Evolutionary conservation across 768 basidiomycete genomes (phyloP).

Genomic region (Boletus coccyginus): DNA sequence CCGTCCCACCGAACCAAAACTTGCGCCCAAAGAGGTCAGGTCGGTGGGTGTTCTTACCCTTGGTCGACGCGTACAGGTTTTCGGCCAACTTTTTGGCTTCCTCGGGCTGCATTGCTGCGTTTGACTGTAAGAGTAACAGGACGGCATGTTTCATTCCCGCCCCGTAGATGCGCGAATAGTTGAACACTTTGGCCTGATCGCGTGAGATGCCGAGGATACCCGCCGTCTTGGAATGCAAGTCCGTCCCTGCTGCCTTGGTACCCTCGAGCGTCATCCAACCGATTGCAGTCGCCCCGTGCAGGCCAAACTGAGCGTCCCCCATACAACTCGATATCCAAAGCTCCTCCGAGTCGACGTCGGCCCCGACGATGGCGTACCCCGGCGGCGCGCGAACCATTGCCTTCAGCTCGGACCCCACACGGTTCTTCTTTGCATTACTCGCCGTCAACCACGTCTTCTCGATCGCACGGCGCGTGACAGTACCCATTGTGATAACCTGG

Average conservation of each 20-base stretch:
- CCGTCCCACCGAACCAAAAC: slow-evolving; percentile 97
- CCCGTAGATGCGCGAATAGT: slow-evolving; percentile 98
- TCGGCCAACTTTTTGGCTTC: slow-evolving; percentile 79
- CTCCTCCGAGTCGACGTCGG: slow-evolving; percentile 98
- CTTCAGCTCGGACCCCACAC: slow-evolving; percentile 97
- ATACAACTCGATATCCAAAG: slow-evolving; percentile 98
- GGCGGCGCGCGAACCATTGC: slow-evolving; percentile 95
- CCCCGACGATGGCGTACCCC: slow-evolving; percentile 93
- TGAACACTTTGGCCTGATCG: slow-evolving; percentile 97
- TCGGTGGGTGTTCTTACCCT: slow-evolving; percentile 84
- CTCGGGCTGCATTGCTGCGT: slow-evolving; percentile 72
- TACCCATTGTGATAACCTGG: slow-evolving; percentile 98
- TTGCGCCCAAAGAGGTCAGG: slow-evolving; percentile 71
- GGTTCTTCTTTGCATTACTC: slow-evolving; percentile 95
- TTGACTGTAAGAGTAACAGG: slow-evolving; percentile 82
- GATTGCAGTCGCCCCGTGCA: slow-evolving; percentile 94
- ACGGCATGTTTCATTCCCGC: slow-evolving; percentile 95
- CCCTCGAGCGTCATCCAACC: slow-evolving; percentile 99
- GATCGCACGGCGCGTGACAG: slow-evolving; percentile 94
- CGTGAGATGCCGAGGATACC: slow-evolving; percentile 88
- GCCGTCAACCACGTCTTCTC: slow-evolving; percentile 99
- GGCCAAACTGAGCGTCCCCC: slow-evolving; percentile 97
- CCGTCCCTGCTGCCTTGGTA: slow-evolving; percentile 90
- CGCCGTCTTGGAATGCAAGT: slow-evolving; percentile 96
- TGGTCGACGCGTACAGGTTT: slow-evolving; percentile 87